Percentiles rank a stretch among this genome's conserved stretches.
Conservation (phyloP, 1,284 basidiomycete genomes). For the Cerioporus squamosus region DNA sequence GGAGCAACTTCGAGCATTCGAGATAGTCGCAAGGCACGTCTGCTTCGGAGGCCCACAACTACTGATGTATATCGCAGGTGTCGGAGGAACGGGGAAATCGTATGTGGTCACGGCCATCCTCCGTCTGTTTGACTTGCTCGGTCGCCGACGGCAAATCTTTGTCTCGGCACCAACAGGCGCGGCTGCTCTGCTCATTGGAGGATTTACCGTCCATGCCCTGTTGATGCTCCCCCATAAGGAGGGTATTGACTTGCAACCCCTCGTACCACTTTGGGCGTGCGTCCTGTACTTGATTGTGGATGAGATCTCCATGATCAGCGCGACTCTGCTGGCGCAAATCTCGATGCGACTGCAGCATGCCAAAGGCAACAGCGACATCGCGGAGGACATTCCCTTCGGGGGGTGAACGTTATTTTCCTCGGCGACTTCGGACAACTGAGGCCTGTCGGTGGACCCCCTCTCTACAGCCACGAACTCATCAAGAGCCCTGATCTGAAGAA, state of each 20-base stretch:
- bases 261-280: background rate
- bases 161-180: constrained; percentile 13
- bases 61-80: constrained; percentile 17
- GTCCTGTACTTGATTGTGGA: constrained; percentile 4
- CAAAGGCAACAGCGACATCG: background rate
- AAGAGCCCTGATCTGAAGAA: background rate
- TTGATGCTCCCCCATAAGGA: constrained; percentile 3
- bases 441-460: background rate
- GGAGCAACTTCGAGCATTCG: constrained; percentile 3
- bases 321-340: background rate
- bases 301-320: constrained; percentile 10
- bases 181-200: constrained; percentile 9
- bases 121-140: background rate
- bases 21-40: constrained; percentile 1
- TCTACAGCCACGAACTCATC: background rate
- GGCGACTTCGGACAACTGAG: constrained; percentile 22
- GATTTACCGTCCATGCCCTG: constrained; percentile 17
- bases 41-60: constrained; percentile 4
- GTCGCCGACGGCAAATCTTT: background rate
- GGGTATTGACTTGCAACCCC: background rate
- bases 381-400: constrained; percentile 10
- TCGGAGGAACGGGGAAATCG: constrained; percentile 24
- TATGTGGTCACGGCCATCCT: constrained; percentile 18
- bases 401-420: constrained; percentile 17
- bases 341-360: background rate